Evolutionary conservation across 768 basidiomycete genomes (phyloP).

Genomic region (Cubamyces sp.): DNA sequence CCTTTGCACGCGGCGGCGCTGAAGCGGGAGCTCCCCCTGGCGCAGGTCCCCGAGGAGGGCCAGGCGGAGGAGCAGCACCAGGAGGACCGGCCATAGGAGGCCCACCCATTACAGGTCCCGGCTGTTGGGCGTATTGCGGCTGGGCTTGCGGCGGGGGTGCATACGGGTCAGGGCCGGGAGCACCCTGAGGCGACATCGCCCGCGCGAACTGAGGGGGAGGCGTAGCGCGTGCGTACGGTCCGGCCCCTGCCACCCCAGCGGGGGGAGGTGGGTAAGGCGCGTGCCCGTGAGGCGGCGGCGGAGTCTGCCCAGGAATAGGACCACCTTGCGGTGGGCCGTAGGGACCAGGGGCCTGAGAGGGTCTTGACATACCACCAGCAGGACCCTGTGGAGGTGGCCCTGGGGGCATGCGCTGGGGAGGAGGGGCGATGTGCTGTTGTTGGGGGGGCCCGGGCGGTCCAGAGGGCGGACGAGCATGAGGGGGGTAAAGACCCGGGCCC

Average conservation of each 20-base stretch:
- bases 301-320: slow-evolving; percentile 44
- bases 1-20: slow-evolving; percentile 39
- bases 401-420: slow-evolving; percentile 43
- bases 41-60: slow-evolving; percentile 31
- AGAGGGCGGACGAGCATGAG: slow-evolving; percentile 38
- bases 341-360: slow-evolving; percentile 52
- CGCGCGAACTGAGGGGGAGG: slow-evolving; percentile 45
- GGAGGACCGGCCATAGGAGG: slow-evolving; percentile 27
- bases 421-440: slow-evolving; percentile 37
- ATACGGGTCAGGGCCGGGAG: slow-evolving; percentile 36
- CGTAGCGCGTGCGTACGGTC: slow-evolving; percentile 41
- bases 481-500: slow-evolving; percentile 36
- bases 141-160: slow-evolving; percentile 25
- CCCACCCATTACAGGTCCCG: slow-evolving; percentile 10
- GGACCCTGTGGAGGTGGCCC: slow-evolving; percentile 27
- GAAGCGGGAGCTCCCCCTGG: slow-evolving; percentile 29
- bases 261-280: slow-evolving; percentile 41
- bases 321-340: slow-evolving; percentile 53
- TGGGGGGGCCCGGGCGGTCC: slow-evolving; percentile 36
- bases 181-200: slow-evolving; percentile 36
- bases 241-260: slow-evolving; percentile 41
- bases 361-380: slow-evolving; percentile 38
- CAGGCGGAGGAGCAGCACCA: slow-evolving; percentile 34
- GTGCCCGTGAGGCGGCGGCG: slow-evolving; percentile 33
- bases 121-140: slow-evolving; percentile 17